Percentiles rank a stretch among this genome's conserved stretches.
Evolutionary conservation across 352 stramenopile genomes (phyloP).

Genomic region (Blastocystis sp.): DNA sequence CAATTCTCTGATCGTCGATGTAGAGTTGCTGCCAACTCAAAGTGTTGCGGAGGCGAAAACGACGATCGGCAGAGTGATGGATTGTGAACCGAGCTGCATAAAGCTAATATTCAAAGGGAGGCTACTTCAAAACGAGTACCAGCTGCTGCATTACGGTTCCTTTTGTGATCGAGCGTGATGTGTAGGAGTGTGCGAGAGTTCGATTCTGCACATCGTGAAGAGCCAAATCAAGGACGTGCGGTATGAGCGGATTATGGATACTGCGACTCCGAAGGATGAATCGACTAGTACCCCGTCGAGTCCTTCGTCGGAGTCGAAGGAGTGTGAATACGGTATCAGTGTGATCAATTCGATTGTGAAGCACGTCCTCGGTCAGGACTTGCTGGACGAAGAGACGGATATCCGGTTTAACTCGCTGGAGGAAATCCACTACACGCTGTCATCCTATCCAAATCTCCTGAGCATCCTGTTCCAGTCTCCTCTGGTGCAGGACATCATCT

Average conservation of each 20-base stretch:
- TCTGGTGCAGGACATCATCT: constrained; percentile 29
- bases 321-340: background rate
- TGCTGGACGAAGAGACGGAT: background rate
- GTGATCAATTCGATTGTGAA: constrained; percentile 44
- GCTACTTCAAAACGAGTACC: constrained; percentile 26
- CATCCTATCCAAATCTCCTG: constrained; percentile 39
- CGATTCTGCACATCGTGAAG: constrained; percentile 34
- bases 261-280: background rate
- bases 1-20: background rate
- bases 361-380: constrained; percentile 30
- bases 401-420: background rate
- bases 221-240: background rate
- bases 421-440: constrained; percentile 21
- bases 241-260: background rate
- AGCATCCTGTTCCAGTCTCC: constrained; percentile 36
- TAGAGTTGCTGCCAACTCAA: constrained; percentile 2
- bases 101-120: constrained; percentile 46
- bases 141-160: constrained; percentile 5
- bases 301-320: background rate
- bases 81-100: background rate
- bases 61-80: background rate
- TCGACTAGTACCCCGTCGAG: background rate
- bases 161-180: background rate
- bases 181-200: constrained; percentile 17
- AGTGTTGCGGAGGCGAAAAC: constrained; percentile 22